phyloP scores from a whole-genome alignment of 768 basidiomycete species.

The Cubamyces lactineus region DNA sequence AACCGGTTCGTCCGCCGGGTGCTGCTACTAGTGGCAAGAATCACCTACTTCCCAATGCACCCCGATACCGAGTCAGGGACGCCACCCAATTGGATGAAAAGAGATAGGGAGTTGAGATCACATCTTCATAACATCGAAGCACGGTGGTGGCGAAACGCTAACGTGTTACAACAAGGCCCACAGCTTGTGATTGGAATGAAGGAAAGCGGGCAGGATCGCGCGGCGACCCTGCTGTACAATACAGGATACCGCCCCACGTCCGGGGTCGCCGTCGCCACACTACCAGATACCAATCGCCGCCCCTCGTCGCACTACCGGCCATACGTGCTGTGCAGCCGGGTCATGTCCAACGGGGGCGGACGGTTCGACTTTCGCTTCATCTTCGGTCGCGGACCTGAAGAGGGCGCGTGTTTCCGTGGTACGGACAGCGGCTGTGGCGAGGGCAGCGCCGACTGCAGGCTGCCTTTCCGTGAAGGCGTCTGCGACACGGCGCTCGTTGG shows the following conservation, averaged over 20 bases:
- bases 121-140: too few species aligned
- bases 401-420: constrained; percentile 1
- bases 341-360: constrained; percentile 25
- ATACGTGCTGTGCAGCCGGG: constrained; percentile 23
- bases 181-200: constrained; percentile 3
- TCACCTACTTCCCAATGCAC: too few species aligned
- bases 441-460: constrained; percentile 7
- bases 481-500: constrained; percentile 13
- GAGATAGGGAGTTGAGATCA: too few species aligned
- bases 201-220: constrained; percentile 11
- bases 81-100: too few species aligned
- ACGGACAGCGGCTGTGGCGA: constrained; percentile 12
- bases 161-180: constrained; percentile 14
- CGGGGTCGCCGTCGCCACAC: constrained; percentile 6
- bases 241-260: not conserved
- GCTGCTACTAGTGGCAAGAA: too few species aligned
- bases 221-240: constrained; percentile 14
- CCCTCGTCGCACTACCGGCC: constrained; percentile 18
- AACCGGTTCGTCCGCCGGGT: too few species aligned
- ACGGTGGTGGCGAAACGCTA: too few species aligned
- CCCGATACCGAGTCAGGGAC: too few species aligned
- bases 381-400: constrained; percentile 14
- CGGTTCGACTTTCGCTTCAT: constrained; percentile 21
- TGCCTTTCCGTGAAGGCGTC: constrained; percentile 16
- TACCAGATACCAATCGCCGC: constrained; percentile 3